Conservation (phyloP, 2,329 filamentous ascomycete genomes). For the Fusarium chlamydosporum region DNA sequence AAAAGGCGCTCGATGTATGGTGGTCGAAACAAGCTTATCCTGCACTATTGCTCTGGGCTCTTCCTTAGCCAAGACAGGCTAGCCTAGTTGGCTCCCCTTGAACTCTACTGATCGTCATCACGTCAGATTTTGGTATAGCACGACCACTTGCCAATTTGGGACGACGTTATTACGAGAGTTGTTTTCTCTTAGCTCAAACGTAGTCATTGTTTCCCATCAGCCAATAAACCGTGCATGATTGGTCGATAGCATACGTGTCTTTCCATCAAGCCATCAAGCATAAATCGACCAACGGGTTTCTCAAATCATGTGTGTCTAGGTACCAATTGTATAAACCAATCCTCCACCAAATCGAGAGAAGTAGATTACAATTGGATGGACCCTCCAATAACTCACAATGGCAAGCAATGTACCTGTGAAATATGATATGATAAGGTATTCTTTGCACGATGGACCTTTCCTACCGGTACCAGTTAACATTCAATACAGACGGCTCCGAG, state of each 20-base stretch:
- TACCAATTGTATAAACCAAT: not conserved
- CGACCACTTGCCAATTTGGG: not conserved
- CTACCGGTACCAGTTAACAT: not conserved
- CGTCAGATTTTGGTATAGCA: not conserved
- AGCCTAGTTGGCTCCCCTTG: no score
- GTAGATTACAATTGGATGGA: no score
- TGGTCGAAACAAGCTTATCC: not conserved
- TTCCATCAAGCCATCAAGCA: not conserved
- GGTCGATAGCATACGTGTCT: not conserved
- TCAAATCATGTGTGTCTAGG: not conserved
- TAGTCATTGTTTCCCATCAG: not conserved
- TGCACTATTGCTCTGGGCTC: no score
- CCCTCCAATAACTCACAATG: not conserved
- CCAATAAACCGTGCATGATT: not conserved
- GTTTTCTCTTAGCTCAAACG: not conserved
- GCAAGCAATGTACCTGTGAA: not conserved
- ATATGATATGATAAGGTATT: constrained; percentile 5
- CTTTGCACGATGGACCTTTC: fast-evolving
- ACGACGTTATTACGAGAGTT: not conserved
- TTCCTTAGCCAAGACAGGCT: no score
- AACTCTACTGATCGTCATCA: not conserved
- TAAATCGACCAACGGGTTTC: not conserved
- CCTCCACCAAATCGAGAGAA: not conserved
- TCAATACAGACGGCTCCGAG: not conserved
- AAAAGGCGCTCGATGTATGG: not conserved